phyloP scores from a whole-genome alignment of 176 grass and related monocot genomes.

The Oryza officinalis region DNA sequence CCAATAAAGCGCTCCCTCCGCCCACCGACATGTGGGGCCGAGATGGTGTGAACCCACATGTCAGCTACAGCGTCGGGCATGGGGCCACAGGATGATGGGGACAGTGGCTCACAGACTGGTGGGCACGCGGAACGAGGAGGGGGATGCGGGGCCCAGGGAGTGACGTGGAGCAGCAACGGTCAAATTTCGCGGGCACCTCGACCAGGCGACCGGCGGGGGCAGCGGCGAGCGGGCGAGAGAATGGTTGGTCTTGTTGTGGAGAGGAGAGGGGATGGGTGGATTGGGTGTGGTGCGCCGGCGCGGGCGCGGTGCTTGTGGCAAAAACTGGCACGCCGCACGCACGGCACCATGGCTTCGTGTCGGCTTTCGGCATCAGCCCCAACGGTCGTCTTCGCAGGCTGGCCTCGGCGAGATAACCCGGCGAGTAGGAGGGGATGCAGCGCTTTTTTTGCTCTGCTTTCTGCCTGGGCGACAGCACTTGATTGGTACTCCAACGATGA shows the following conservation, averaged over 20 bases:
- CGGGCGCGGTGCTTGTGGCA: neutral
- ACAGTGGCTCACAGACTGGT: conserved; percentile 3
- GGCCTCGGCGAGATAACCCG: neutral
- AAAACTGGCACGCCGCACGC: too few relatives aligned
- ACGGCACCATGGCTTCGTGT: neutral
- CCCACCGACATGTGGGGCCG: conserved; percentile 12
- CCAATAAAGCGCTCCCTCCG: neutral
- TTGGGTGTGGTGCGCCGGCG: neutral
- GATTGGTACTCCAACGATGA: neutral
- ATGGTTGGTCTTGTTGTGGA: too few relatives aligned
- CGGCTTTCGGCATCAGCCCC: neutral
- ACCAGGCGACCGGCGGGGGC: neutral
- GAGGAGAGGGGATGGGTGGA: neutral
- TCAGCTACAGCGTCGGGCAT: neutral
- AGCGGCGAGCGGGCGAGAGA: too few relatives aligned
- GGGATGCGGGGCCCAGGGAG: neutral
- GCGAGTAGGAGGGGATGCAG: neutral
- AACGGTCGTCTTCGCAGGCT: neutral
- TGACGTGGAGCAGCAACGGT: conserved; percentile 53
- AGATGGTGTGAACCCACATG: rapidly evolving
- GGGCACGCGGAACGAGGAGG: conserved; percentile 14
- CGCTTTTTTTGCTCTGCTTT: neutral
- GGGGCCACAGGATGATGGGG: neutral
- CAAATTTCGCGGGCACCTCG: conserved; percentile 38
- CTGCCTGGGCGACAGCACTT: neutral